Conservation (phyloP, 1,284 basidiomycete genomes). For the Melampsora americana region DNA sequence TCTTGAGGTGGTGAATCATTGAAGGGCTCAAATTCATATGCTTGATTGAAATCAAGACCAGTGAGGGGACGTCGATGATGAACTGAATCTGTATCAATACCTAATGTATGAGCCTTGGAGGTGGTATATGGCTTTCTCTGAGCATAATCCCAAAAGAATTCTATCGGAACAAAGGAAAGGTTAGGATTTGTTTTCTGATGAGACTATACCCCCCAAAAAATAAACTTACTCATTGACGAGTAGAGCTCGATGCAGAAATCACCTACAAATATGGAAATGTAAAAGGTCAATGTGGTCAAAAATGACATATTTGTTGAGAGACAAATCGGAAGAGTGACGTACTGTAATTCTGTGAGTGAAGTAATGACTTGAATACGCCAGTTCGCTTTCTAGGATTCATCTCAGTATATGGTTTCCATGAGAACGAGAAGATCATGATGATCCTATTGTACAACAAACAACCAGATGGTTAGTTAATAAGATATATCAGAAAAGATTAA, state of each 20-base stretch:
- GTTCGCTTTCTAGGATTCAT: constrained; percentile 19
- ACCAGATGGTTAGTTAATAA: not conserved
- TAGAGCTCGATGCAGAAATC: constrained; percentile 30
- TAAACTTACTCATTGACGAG: constrained; percentile 22
- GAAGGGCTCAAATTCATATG: constrained; percentile 9
- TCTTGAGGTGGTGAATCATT: not conserved
- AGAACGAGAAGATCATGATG: constrained; percentile 41
- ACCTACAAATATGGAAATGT: constrained; percentile 7
- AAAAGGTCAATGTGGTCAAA: not conserved
- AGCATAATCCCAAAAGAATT: constrained; percentile 36
- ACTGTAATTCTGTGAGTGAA: constrained; percentile 43
- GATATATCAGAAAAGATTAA: not conserved
- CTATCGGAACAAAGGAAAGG: not conserved
- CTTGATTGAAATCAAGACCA: constrained; percentile 34
- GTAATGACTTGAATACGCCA: constrained; percentile 19
- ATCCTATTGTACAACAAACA: not conserved
- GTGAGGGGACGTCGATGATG: not conserved
- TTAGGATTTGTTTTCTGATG: not conserved
- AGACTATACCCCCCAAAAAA: not conserved
- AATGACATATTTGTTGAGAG: not conserved
- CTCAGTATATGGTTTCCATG: constrained; percentile 14
- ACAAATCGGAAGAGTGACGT: not conserved
- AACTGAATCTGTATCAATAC: not conserved
- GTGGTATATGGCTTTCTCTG: constrained; percentile 29
- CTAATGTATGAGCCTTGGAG: not conserved